Base-by-base conservation (phyloP, 2,329 filamentous ascomycete genomes). In the Helotiales sp. region DNA sequence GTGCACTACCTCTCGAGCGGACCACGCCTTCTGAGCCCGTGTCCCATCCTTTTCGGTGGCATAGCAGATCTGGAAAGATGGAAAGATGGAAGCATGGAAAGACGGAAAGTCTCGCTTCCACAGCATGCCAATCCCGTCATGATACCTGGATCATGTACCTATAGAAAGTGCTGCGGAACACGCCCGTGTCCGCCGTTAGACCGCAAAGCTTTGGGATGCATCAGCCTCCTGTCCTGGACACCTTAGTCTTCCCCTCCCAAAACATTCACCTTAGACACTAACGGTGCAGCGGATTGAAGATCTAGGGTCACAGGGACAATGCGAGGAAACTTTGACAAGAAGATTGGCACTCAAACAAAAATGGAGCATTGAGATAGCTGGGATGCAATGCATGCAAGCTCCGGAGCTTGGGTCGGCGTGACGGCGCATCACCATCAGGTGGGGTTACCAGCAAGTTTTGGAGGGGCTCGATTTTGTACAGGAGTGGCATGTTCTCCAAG, bases 401-500 rank as follows among this genome's bases (percentile, higher is more conserved):
- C 57, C 30, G n/a, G 25, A 51, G 49, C 34, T 40, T 40, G 47
- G 54, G 47, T 51, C 60, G 57, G 54, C 57, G 57, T 58, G 57
- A 58, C 49, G 57, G 55, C 47, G 46, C 34, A 44, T 7, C 36
- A 54, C 40, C 24, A 44, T 44, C 47, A 54, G 48, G 60, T 59
- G 60, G 60, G 60, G 52, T 58, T 55, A 52, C 30, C 46, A 27
- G 40, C 10, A 5, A 46, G 9, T 51, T 42, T 55, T 48, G 59
- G 44, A 50, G 56, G 59, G 59, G 42, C 49, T 36, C 30, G 27
- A 17, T 50, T 57, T 55, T 49, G 27, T 52, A 27, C 24, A 6
- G 51, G 55, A 47, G 57, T 60, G 55, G 60, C 55, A 62, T 62
- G 60, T 60, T 60, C 15, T 54, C 22, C 12, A 48, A 52, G 30